Percentiles rank a stretch among this genome's conserved stretches.
Conservation (phyloP, 768 basidiomycete species). For the Calocera cornea region DNA sequence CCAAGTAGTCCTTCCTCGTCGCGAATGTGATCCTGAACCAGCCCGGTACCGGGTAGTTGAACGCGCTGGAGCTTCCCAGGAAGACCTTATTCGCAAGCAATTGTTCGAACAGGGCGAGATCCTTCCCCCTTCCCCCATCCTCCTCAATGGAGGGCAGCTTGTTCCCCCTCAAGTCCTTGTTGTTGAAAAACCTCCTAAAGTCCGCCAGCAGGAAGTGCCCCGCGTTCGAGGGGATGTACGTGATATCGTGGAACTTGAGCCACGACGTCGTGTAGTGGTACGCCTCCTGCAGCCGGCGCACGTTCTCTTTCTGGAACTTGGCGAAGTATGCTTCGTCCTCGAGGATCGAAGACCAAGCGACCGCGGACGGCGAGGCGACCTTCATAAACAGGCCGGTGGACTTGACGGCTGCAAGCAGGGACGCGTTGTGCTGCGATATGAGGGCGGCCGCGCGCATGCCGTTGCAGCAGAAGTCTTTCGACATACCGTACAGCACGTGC, state of each 20-base stretch:
- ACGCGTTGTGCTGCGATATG: conserved; percentile 18
- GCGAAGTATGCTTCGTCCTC: conserved; percentile 12
- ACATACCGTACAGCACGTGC: conserved; percentile 11
- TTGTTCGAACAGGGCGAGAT: background rate
- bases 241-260: conserved; percentile 12
- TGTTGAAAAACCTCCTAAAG: conserved; percentile 8
- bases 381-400: conserved; percentile 17
- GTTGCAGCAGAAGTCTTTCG: conserved; percentile 19
- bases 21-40: conserved; percentile 3
- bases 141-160: background rate
- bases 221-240: conserved; percentile 13
- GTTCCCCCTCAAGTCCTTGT: background rate
- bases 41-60: background rate
- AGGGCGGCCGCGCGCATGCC: conserved; percentile 18
- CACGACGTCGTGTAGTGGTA: conserved; percentile 11
- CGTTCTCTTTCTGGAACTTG: conserved; percentile 15
- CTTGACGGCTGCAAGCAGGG: conserved; percentile 15
- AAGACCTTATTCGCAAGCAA: background rate
- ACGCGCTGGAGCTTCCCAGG: background rate
- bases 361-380: conserved; percentile 16
- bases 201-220: conserved; percentile 17
- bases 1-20: conserved; percentile 2
- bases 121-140: conserved; percentile 5
- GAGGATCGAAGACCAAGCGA: conserved; percentile 15
- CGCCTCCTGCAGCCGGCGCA: conserved; percentile 9